Conservation (phyloP, 129 eudicot species). For the Ambrosia trifida region DNA sequence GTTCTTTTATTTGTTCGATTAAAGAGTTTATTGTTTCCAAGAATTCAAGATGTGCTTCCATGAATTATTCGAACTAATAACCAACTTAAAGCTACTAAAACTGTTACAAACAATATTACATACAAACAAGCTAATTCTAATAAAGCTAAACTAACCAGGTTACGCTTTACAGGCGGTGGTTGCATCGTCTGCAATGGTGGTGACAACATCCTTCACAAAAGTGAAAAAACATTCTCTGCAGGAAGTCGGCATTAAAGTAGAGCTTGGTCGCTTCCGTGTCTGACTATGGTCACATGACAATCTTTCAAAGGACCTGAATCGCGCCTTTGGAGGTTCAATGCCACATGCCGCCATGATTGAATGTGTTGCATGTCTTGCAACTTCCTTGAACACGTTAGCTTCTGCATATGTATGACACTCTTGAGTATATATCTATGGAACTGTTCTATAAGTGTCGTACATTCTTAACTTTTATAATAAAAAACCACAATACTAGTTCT, state of each 20-base stretch:
- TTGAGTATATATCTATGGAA: not conserved
- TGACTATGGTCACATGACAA: constrained; percentile 50
- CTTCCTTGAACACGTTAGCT: constrained; percentile 62
- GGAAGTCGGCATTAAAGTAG: constrained; percentile 64
- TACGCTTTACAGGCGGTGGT: constrained; percentile 12
- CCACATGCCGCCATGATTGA: constrained; percentile 81
- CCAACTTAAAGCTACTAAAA: not conserved
- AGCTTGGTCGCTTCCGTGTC: constrained; percentile 40
- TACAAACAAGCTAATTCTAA: not conserved
- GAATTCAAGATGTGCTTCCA: too few relatives aligned
- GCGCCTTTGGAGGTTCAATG: constrained; percentile 48
- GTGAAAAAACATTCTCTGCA: constrained; percentile 79
- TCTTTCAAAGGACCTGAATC: constrained; percentile 37
- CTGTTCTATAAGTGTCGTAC: not conserved
- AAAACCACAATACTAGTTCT: not conserved
- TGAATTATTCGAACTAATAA: not conserved
- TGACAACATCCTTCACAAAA: constrained; percentile 72
- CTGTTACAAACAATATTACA: not conserved
- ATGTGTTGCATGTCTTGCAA: constrained; percentile 83
- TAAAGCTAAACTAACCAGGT: constrained; percentile 21
- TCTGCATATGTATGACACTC: constrained; percentile 45
- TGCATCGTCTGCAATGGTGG: constrained; percentile 43
- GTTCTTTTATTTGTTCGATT: too few relatives aligned
- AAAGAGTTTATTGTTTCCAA: too few relatives aligned
- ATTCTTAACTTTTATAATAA: not conserved